Conservation (phyloP, 2,329 filamentous ascomycete genomes). For the Phoma sp. region DNA sequence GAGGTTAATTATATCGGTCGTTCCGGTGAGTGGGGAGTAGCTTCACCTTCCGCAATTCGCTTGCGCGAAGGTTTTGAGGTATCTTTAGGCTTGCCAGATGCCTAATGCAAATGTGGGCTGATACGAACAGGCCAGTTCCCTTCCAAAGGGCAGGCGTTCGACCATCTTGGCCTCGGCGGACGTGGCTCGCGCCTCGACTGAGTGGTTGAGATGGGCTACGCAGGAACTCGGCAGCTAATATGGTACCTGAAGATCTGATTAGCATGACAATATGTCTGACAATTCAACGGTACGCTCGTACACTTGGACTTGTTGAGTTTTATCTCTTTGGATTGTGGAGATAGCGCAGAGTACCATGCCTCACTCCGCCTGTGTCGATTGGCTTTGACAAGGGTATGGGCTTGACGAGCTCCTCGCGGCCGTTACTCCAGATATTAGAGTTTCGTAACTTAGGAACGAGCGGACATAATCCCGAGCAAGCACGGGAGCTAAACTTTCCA, state of each 20-base stretch:
- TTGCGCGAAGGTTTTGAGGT: not conserved
- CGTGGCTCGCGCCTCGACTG: not conserved
- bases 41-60: not conserved
- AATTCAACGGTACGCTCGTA: slow-evolving; percentile 13
- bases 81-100: not conserved
- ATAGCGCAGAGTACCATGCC: not conserved
- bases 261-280: not conserved
- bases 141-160: not conserved
- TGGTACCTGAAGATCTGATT: slow-evolving; percentile 1
- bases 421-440: slow-evolving; percentile 2
- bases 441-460: not conserved
- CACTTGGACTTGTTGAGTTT: not conserved
- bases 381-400: not conserved
- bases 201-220: not conserved
- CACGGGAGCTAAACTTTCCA: slow-evolving; percentile 11
- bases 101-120: slow-evolving; percentile 1
- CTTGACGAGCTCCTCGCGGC: not conserved
- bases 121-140: not conserved
- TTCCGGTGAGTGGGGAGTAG: not conserved
- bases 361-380: slow-evolving; percentile 5
- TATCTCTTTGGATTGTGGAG: not conserved
- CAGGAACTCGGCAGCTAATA: not conserved
- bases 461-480: not conserved
- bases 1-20: not conserved
- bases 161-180: not conserved